Evolutionary conservation across 176 grass and related monocot genomes (phyloP), one percentile per base, ranked within the genome.

Genomic region (Poa pratensis): DNA sequence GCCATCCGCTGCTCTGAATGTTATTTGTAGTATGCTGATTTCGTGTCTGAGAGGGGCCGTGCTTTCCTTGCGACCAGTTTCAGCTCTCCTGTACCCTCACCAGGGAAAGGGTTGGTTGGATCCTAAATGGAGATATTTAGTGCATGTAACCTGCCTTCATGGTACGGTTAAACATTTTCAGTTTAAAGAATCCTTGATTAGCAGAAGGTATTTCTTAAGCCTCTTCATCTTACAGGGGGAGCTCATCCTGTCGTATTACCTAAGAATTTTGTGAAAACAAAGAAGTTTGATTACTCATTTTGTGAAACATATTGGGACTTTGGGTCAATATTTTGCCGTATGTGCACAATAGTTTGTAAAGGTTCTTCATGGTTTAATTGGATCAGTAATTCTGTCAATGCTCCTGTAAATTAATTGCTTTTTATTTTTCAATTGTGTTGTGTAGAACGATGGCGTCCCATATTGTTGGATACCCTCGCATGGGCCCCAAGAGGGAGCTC

Each of bases 401-500:
- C 69, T 81, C 10, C 20, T 80, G 46, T 32, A 37, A 48, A 71
- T 78, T 46, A 83, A 66, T 16, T 87, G 24, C 57, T 39, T 26
- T 87, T 73, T 16, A 2, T 51, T 20, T 81, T 48, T 39, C 9
- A 0, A 20, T 43, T 46, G 28, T n/a, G n/a, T n/a, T n/a, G n/a
- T 82, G 37, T 30, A 98, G 96, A 82, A 91, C 83, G 77, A 98
- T 95, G 96, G 93, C 96, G 0, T 98, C 96, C 11, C 96, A 98
- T 73, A 88, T 98, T 84, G 96, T 95, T 79, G 96, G 96, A 55
- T 98, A 98, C 86, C 93, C 96, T 39, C 96, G 96, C 87, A 98
- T 98, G 91, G 96, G 96, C 61, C 93, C 96, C 22, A 98, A 98
- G 81, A 95, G 96, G 83, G 96, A 98, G 91, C 96, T 98, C 85